A percentile compares a stretch with the other conserved stretches of the same genome.
These are phyloP conservation scores for Gloeophyllum trabeum DNA, from an alignment of 768 basidiomycete genomes.

Conservation along the genomic window DNA sequence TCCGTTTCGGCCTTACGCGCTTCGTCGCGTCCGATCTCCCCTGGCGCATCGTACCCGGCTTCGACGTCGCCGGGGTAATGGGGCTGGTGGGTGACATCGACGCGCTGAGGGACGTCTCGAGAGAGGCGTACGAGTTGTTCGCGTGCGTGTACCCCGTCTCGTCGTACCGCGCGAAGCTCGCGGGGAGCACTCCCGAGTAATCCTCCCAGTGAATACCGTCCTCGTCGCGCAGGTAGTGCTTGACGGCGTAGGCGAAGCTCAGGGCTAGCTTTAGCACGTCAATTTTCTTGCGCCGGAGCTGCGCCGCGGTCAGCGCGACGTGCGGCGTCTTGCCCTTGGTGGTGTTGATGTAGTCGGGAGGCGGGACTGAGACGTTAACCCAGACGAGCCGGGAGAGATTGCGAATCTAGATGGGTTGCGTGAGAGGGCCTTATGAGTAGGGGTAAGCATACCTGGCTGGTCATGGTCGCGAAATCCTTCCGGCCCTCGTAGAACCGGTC, in stretches of 20 bases:
- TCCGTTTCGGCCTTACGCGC: constrained; percentile 59
- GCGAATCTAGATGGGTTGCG: constrained; percentile 31
- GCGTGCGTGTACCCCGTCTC: constrained; percentile 26
- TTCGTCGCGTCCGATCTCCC: constrained; percentile 38
- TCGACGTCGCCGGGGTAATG: constrained; percentile 1
- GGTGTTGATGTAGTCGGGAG: constrained; percentile 26
- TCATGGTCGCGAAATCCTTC: constrained; percentile 67
- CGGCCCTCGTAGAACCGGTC: constrained; percentile 86
- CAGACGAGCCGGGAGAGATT: constrained; percentile 72
- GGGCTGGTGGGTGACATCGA: too few species aligned
- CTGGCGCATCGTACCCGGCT: too few species aligned
- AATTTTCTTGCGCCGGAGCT: constrained; percentile 57
- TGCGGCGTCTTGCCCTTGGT: constrained; percentile 42
- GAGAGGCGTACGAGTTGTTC: background rate
- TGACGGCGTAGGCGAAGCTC: constrained; percentile 60
- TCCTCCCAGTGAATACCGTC: constrained; percentile 66
- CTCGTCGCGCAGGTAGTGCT: constrained; percentile 79
- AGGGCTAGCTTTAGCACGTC: constrained; percentile 58
- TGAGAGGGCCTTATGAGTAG: constrained; percentile 1
- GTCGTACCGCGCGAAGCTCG: constrained; percentile 39
- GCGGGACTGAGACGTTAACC: constrained; percentile 66
- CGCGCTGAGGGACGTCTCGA: background rate
- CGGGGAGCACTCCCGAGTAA: constrained; percentile 54
- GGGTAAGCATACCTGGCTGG: constrained; percentile 37
- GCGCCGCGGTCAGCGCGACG: constrained; percentile 31